Conservation (phyloP, 2,329 filamentous ascomycete species). For the Diplocarpon rosae region DNA sequence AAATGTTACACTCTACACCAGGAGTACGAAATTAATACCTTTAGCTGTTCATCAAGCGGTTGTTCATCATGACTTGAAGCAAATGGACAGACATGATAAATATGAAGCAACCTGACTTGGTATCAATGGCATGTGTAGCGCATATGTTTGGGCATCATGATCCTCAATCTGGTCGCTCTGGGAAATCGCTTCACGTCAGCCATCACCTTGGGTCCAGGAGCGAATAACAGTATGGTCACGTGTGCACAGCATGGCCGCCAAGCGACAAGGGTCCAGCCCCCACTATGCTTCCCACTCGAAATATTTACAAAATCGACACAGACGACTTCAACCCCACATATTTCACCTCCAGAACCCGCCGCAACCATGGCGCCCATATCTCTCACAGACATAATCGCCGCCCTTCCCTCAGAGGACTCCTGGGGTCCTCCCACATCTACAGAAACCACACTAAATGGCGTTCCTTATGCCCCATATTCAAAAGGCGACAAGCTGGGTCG, state of each 20-base stretch:
- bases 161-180: too few relatives aligned
- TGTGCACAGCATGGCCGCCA: too few relatives aligned
- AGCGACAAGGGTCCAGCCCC: too few relatives aligned
- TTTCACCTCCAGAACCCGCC: constrained; percentile 6
- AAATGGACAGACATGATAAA: neutral
- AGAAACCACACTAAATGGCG: constrained; percentile 85
- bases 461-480: constrained; percentile 95
- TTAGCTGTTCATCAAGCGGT: neutral
- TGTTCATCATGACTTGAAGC: neutral
- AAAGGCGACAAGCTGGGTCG: constrained; percentile 98
- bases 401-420: constrained; percentile 62
- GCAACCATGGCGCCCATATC: constrained; percentile 41
- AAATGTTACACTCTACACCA: neutral
- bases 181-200: too few relatives aligned
- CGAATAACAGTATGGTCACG: too few relatives aligned
- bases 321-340: neutral
- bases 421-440: constrained; percentile 80
- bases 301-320: constrained; percentile 13
- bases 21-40: neutral
- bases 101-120: too few relatives aligned
- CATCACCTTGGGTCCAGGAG: too few relatives aligned
- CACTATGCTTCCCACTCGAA: constrained; percentile 3
- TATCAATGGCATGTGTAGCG: too few relatives aligned
- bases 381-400: constrained; percentile 55
- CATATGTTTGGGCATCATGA: too few relatives aligned